Percentiles rank a stretch among this genome's conserved stretches.
These are phyloP conservation scores for Entomortierella parvispora DNA, from an alignment of 192 early-diverging fungal species.

Conservation along the genomic window DNA sequence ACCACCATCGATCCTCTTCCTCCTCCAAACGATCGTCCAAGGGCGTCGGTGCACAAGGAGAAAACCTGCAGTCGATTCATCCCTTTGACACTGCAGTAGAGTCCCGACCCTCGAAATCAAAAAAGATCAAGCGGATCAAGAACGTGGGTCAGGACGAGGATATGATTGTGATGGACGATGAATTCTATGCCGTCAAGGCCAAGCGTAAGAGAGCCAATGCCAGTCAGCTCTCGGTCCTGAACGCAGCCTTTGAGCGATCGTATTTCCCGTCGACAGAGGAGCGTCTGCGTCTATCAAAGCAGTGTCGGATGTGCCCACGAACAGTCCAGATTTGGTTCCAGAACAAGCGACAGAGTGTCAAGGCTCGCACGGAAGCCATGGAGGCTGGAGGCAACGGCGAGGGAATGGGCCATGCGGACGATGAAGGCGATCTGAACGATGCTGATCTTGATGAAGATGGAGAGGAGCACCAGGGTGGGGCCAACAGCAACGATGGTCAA, in stretches of 20 bases:
- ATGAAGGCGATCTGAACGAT: background rate
- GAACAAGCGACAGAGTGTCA: slow-evolving; percentile 84
- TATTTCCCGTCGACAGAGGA: slow-evolving; percentile 87
- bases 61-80: slow-evolving; percentile 21
- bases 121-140: slow-evolving; percentile 46
- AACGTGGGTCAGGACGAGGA: slow-evolving; percentile 42
- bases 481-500: slow-evolving; percentile 19
- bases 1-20: slow-evolving; percentile 6
- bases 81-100: slow-evolving; percentile 29
- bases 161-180: slow-evolving; percentile 43
- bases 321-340: slow-evolving; percentile 99
- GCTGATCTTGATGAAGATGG: background rate
- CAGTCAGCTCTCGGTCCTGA: slow-evolving; percentile 82
- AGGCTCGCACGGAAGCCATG: slow-evolving; percentile 39
- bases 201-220: slow-evolving; percentile 87
- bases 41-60: background rate
- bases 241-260: slow-evolving; percentile 79
- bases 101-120: slow-evolving; percentile 25
- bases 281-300: slow-evolving; percentile 78
- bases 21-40: slow-evolving; percentile 26
- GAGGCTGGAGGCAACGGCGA: slow-evolving; percentile 15
- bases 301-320: slow-evolving; percentile 89
- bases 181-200: slow-evolving; percentile 62
- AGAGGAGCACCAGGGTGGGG: background rate
- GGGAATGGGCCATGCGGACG: background rate